Conservation (phyloP, 305 asterid species). For the Fraxinus platypoda region DNA sequence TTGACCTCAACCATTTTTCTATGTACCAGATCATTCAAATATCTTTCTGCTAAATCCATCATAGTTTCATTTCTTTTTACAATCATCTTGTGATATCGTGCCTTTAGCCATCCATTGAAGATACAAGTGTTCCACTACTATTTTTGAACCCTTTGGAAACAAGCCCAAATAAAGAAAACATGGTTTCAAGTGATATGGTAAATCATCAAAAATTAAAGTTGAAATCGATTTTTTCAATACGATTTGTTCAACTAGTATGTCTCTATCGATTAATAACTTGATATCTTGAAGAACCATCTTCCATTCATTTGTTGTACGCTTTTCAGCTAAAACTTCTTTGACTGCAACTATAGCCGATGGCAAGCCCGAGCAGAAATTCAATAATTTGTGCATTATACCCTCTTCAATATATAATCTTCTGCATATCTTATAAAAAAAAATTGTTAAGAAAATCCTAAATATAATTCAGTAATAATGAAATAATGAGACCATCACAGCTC, state of each 20-base stretch:
- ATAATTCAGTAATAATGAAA: not conserved
- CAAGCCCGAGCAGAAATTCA: not conserved
- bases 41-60: not conserved
- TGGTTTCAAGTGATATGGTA: conserved; percentile 17
- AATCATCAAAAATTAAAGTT: not conserved
- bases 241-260: not conserved
- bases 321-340: not conserved
- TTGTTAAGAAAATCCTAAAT: not conserved
- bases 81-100: not conserved
- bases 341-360: not conserved
- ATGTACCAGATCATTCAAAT: not conserved
- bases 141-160: not conserved
- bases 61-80: not conserved
- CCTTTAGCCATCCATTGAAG: conserved; percentile 23
- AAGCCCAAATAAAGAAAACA: conserved; percentile 21
- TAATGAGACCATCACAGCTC: not conserved
- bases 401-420: not conserved
- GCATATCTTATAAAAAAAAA: not conserved
- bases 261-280: not conserved
- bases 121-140: conserved; percentile 13
- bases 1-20: not conserved
- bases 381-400: not conserved
- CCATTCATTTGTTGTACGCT: not conserved
- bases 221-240: not conserved
- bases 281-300: not conserved